Conservation (phyloP, 352 stramenopile genomes). For the Phytopythium chamaehyphon region DNA sequence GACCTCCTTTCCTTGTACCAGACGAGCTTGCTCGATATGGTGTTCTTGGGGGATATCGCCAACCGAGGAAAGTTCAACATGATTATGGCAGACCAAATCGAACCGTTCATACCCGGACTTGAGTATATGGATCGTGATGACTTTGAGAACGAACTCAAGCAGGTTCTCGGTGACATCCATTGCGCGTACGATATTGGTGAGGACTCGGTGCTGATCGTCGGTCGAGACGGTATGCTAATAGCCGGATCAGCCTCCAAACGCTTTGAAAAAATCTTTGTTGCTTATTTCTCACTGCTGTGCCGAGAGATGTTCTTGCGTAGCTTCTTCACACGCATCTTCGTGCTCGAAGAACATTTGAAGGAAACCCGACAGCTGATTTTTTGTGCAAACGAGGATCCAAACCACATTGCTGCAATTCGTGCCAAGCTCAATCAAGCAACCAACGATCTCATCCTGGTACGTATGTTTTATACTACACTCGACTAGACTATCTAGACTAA, state of each 20-base stretch:
- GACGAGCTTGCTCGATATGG: conserved; percentile 89
- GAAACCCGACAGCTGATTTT: conserved; percentile 89
- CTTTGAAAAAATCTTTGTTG: conserved; percentile 93
- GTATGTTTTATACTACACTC: neutral
- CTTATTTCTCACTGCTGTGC: conserved; percentile 93
- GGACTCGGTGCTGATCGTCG: conserved; percentile 94
- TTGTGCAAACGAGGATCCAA: conserved; percentile 83
- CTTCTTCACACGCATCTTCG: conserved; percentile 94
- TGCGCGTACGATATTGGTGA: conserved; percentile 94
- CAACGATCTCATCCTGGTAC: conserved; percentile 89
- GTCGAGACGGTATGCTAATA: conserved; percentile 90
- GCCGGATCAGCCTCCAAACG: conserved; percentile 89
- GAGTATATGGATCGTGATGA: conserved; percentile 97
- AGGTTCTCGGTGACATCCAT: conserved; percentile 91
- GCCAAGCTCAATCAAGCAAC: conserved; percentile 84
- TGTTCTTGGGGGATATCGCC: conserved; percentile 91
- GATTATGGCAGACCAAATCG: conserved; percentile 97
- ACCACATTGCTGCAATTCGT: conserved; percentile 77
- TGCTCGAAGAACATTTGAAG: conserved; percentile 94
- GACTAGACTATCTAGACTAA: too few relatives aligned
- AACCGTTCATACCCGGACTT: conserved; percentile 92
- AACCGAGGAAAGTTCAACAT: conserved; percentile 96
- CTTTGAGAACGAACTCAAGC: conserved; percentile 96
- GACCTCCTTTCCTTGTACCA: conserved; percentile 93
- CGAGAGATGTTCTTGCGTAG: conserved; percentile 96